phyloP scores from a whole-genome alignment of 1,284 basidiomycete genomes.

The Naganishia cerealis region DNA sequence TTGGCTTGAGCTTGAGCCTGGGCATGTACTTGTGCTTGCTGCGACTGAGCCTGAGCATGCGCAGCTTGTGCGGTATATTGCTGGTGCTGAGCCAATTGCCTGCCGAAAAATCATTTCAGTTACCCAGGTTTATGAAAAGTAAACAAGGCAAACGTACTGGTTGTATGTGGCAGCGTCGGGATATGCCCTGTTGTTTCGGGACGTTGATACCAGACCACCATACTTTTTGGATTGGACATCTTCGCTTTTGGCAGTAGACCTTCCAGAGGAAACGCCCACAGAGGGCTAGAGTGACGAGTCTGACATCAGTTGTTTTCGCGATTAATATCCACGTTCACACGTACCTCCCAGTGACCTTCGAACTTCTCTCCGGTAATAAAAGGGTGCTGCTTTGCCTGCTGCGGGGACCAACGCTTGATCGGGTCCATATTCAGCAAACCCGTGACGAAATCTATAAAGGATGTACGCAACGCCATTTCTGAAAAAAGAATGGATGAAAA shows the following conservation, averaged over 20 bases:
- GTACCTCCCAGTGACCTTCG: slow-evolving; percentile 78
- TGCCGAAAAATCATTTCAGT: not conserved
- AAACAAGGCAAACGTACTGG: slow-evolving; percentile 55
- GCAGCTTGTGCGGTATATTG: slow-evolving; percentile 70
- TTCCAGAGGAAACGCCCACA: not conserved
- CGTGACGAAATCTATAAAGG: slow-evolving; percentile 97
- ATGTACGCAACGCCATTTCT: slow-evolving; percentile 90
- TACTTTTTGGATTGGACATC: slow-evolving; percentile 71
- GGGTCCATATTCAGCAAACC: slow-evolving; percentile 93
- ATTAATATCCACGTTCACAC: slow-evolving; percentile 45
- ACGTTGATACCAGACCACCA: slow-evolving; percentile 76
- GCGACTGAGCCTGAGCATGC: slow-evolving; percentile 44
- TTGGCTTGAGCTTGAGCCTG: slow-evolving; percentile 48
- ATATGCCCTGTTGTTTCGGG: slow-evolving; percentile 74
- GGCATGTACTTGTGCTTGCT: slow-evolving; percentile 55
- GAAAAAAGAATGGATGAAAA: slow-evolving; percentile 8
- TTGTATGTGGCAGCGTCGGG: slow-evolving; percentile 92
- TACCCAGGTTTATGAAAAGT: not conserved
- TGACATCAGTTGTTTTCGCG: not conserved
- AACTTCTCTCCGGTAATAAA: slow-evolving; percentile 98
- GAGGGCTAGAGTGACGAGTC: slow-evolving; percentile 1
- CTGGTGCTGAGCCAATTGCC: slow-evolving; percentile 86
- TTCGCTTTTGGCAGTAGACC: not conserved
- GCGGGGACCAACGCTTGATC: slow-evolving; percentile 92
- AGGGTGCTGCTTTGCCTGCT: slow-evolving; percentile 91